phyloP scores from a whole-genome alignment of 768 basidiomycete genomes.

The Pholiota molesta region DNA sequence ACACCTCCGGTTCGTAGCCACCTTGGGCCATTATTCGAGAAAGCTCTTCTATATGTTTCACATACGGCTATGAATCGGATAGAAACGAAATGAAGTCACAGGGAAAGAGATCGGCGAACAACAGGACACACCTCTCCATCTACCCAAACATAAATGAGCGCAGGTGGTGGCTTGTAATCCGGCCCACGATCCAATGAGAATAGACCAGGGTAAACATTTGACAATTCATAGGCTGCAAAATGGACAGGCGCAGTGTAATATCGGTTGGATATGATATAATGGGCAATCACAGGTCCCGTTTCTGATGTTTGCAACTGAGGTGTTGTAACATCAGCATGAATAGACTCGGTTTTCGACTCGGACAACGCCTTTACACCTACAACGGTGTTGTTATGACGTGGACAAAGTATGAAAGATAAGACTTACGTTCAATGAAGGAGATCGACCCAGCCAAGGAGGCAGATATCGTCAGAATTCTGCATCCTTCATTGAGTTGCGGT shows the following conservation, averaged over 20 bases:
- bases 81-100: neutral
- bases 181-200: constrained; percentile 23
- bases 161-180: constrained; percentile 42
- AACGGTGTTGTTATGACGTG: neutral
- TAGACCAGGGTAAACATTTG: constrained; percentile 32
- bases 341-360: neutral
- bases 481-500: constrained; percentile 2
- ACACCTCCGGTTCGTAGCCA: constrained; percentile 67
- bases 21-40: constrained; percentile 41
- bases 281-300: neutral
- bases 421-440: constrained; percentile 12
- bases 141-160: constrained; percentile 74
- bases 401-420: neutral
- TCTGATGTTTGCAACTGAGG: neutral
- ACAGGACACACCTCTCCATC: constrained; percentile 58
- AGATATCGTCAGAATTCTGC: constrained; percentile 12
- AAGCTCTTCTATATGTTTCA: constrained; percentile 54
- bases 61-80: constrained; percentile 51
- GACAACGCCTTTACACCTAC: constrained; percentile 12
- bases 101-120: constrained; percentile 3
- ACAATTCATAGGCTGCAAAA: constrained; percentile 56
- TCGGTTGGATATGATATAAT: constrained; percentile 36
- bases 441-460: constrained; percentile 5
- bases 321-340: neutral
- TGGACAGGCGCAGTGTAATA: constrained; percentile 82